These are phyloP conservation scores for Tolypocladium sp. DNA, from an alignment of 2,329 filamentous ascomycete genomes.

Conservation along the genomic window DNA sequence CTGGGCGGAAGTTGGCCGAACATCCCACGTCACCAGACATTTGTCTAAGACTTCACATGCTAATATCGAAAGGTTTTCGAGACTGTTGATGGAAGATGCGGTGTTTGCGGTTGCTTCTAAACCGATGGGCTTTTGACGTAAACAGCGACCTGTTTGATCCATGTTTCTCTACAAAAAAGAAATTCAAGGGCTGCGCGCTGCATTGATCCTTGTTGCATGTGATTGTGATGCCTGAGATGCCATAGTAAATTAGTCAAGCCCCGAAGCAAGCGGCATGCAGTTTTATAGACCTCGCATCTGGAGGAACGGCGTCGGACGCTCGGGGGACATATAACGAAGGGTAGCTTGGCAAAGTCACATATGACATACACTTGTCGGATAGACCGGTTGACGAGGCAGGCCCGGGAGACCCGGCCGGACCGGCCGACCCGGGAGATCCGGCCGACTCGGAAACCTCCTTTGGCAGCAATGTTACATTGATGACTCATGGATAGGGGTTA, in stretches of 20 bases:
- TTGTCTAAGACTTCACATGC: not conserved
- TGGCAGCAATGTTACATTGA: no score
- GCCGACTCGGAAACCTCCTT: no score
- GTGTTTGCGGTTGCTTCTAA: not conserved
- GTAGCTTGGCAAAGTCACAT: no score
- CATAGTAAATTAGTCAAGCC: not conserved
- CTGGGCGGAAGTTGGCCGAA: not conserved
- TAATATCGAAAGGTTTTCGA: not conserved
- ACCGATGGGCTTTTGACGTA: not conserved
- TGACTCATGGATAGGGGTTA: no score
- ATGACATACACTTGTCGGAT: no score
- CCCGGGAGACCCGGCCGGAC: no score
- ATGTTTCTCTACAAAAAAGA: not conserved
- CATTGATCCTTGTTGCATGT: not conserved
- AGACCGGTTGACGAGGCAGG: no score
- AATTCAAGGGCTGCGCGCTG: not conserved
- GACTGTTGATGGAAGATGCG: not conserved
- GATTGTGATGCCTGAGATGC: not conserved
- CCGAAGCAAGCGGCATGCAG: no score
- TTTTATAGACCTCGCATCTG: no score
- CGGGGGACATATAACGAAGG: no score
- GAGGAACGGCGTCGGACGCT: no score
- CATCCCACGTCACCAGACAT: not conserved
- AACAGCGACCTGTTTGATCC: not conserved
- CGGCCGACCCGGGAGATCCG: no score